Evolutionary conservation across 73 alveolate species (phyloP), one percentile per base, ranked within the genome.

Genomic region (Symbiodinium natans): DNA sequence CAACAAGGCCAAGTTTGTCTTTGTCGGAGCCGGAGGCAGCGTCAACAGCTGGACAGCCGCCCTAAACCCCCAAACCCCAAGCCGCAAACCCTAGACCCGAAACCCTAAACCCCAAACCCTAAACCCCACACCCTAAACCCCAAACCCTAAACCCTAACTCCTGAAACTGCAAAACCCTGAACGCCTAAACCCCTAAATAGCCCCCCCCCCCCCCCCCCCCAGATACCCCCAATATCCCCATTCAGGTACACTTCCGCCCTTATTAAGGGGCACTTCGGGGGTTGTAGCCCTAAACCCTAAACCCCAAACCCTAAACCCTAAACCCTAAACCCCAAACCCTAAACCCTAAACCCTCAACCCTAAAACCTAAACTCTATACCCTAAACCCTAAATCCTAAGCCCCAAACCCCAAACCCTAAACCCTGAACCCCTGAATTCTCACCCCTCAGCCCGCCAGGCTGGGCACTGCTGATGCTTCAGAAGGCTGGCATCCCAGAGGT

Each of bases 401-500:
- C 74, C 74, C 15, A 56, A 56, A 56, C 74, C 74, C 74, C 6
- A 56, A 56, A 19, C 74, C 74, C 74, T 56, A 15, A 56, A 56
- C 74, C 31, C 74, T 56, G 31, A 43, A 43, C 56, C 56, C 56
- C 56, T 43, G 11, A 43, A 11, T 11, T 11, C 56, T 43, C 5
- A 43, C 5, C 56, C 56, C 75, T 59, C 40, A 29, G 0, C 46
- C n/a, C 29, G 42, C 25, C 43, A 73, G 97, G 97, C 80, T 90
- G 87, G 88, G 97, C 97, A 8, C 46, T 68, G 88, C 74, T 71
- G 52, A 73, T 71, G 97, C 88, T 68, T 3, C 88, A 90, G 87
- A 90, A 90, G 87, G 97, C 87, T 31, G 87, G 88, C 34, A 90
- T 90, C n/a, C 97, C 97, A 29, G 97, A 71, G 80, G 97, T 68